Conservation (phyloP, 495 filamentous ascomycete species). For the Stereocaulon alpinum region DNA sequence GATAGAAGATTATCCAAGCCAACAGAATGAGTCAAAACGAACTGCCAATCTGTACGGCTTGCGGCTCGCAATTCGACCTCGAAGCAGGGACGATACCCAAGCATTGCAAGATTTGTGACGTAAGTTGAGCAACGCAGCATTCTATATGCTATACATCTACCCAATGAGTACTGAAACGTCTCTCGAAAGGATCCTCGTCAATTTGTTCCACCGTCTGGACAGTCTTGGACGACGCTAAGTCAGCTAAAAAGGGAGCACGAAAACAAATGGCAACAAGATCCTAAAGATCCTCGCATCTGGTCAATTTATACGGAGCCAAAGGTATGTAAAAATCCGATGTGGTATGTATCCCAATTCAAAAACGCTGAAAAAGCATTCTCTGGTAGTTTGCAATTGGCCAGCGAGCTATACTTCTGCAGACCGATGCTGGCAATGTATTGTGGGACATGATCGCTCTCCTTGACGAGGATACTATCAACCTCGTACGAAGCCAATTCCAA, state of each 20-base stretch:
- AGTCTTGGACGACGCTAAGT: conserved; percentile 48
- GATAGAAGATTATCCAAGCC: neutral
- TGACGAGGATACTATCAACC: conserved; percentile 45
- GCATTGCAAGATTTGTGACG: conserved; percentile 67
- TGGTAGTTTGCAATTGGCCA: conserved; percentile 56
- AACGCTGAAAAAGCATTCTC: no score
- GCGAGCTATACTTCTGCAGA: conserved; percentile 53
- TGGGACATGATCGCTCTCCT: conserved; percentile 65
- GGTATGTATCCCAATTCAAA: no score
- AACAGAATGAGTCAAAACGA: neutral
- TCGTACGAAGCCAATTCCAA: conserved; percentile 28
- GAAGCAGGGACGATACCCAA: conserved; percentile 27
- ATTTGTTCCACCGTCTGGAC: conserved; percentile 51
- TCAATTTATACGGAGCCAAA: conserved; percentile 50
- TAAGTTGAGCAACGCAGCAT: conserved; percentile 23
- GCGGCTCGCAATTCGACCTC: conserved; percentile 13
- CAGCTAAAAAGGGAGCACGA: conserved; percentile 27
- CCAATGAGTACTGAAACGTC: neutral
- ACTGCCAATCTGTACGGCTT: conserved; percentile 18
- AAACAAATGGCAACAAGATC: conserved; percentile 33
- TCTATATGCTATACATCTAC: neutral
- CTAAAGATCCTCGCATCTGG: conserved; percentile 32
- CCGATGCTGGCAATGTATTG: conserved; percentile 51
- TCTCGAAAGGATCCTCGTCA: conserved; percentile 48
- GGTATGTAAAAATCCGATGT: conserved; percentile 15